Evolutionary conservation across 73 alveolate genomes (phyloP).

Genomic region (Paramecium biaurelia): DNA sequence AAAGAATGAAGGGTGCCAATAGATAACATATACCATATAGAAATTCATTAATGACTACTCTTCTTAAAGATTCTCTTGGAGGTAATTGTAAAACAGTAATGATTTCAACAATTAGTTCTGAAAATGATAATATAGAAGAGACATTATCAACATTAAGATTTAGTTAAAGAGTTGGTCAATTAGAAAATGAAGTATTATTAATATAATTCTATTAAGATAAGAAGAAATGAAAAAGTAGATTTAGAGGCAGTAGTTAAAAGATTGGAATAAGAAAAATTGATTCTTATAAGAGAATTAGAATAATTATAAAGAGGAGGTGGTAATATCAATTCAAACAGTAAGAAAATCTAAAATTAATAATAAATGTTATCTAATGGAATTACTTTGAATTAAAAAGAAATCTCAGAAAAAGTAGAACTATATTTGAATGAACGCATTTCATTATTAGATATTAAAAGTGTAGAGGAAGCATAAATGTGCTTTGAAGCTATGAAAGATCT

Average conservation of each 20-base stretch:
- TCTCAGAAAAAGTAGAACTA: conserved; percentile 25
- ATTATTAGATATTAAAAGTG: conserved; percentile 13
- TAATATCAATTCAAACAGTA: background rate
- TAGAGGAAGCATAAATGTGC: conserved; percentile 55
- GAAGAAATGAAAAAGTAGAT: conserved; percentile 70
- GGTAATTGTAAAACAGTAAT: conserved; percentile 97
- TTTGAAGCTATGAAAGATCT: conserved; percentile 60
- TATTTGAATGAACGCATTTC: conserved; percentile 33
- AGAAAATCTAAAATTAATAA: background rate
- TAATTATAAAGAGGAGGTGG: conserved; percentile 18
- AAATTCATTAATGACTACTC: conserved; percentile 94
- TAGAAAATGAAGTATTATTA: conserved; percentile 81
- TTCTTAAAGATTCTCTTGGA: conserved; percentile 93
- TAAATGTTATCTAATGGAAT: background rate
- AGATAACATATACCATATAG: conserved; percentile 95
- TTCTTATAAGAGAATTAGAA: conserved; percentile 34
- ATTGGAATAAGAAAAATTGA: conserved; percentile 68
- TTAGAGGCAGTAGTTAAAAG: conserved; percentile 70
- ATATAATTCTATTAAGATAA: background rate
- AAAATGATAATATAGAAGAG: conserved; percentile 87
- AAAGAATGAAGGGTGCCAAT: conserved; percentile 85
- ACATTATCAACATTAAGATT: conserved; percentile 92
- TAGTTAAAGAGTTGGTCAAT: conserved; percentile 90
- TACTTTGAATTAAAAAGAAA: background rate
- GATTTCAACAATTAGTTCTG: conserved; percentile 88